These are phyloP conservation scores for Gloeostereum incarnatum DNA, from an alignment of 768 basidiomycete species.

Conservation along the genomic window DNA sequence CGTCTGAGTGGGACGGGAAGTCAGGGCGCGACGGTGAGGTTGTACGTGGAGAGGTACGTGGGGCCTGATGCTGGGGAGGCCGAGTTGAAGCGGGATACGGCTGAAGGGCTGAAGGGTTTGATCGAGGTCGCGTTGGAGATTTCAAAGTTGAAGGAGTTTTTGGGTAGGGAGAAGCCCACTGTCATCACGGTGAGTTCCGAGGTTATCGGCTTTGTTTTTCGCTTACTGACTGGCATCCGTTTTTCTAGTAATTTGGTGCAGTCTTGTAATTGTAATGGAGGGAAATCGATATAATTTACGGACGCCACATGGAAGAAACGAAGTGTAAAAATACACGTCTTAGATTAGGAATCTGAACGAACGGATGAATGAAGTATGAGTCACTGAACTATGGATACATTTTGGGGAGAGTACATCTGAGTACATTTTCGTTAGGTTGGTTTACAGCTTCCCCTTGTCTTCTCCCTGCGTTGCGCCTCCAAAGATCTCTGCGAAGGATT, in stretches of 20 bases:
- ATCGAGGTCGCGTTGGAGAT: conserved; percentile 91
- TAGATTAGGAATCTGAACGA: not conserved
- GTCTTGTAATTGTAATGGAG: too few relatives aligned
- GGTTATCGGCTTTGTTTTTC: not conserved
- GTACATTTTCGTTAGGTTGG: not conserved
- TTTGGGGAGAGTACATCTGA: not conserved
- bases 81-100: conserved; percentile 67
- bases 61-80: conserved; percentile 56
- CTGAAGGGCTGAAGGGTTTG: conserved; percentile 86
- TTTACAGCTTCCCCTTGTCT: conserved; percentile 27
- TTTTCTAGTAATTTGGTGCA: not conserved
- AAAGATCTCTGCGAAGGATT: conserved; percentile 68
- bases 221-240: not conserved
- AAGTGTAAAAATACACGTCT: not conserved
- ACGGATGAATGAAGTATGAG: not conserved
- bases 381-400: not conserved
- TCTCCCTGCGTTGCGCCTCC: conserved; percentile 36
- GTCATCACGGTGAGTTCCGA: conserved; percentile 92
- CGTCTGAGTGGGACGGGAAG: conserved; percentile 94
- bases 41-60: conserved; percentile 94
- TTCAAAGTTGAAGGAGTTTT: conserved; percentile 77
- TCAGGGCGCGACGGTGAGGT: conserved; percentile 89
- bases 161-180: conserved; percentile 85
- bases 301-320: not conserved
- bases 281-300: not conserved